Percentiles rank a stretch among this genome's conserved stretches.
Evolutionary conservation across 352 stramenopile species (phyloP).

Genomic region (Phytophthora cryptogea): DNA sequence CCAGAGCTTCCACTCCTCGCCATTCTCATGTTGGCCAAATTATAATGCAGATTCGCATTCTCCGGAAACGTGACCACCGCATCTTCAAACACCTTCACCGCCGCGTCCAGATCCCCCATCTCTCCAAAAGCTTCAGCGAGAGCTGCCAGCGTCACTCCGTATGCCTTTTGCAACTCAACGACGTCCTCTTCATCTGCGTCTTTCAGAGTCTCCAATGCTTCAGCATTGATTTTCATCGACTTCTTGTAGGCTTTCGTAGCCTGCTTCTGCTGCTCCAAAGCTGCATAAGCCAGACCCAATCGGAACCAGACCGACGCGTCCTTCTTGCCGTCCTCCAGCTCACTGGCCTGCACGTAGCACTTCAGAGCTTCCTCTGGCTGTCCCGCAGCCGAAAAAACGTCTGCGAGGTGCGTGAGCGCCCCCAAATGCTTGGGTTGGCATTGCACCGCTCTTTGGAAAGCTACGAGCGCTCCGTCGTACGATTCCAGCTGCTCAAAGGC

Average conservation of each 20-base stretch:
- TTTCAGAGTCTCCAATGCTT: constrained; percentile 21
- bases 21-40: constrained; percentile 72
- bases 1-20: constrained; percentile 36
- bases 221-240: constrained; percentile 34
- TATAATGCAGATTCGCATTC: constrained; percentile 69
- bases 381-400: constrained; percentile 43
- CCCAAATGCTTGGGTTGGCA: constrained; percentile 50
- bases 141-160: constrained; percentile 54
- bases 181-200: constrained; percentile 16
- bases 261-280: constrained; percentile 36
- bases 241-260: constrained; percentile 45
- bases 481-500: constrained; percentile 68
- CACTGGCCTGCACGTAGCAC: constrained; percentile 45
- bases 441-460: constrained; percentile 47
- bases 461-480: constrained; percentile 48
- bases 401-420: constrained; percentile 53
- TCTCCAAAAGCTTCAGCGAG: constrained; percentile 61
- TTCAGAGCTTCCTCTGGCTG: constrained; percentile 39
- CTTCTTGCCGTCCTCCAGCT: constrained; percentile 27
- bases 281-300: constrained; percentile 43
- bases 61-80: constrained; percentile 39
- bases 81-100: constrained; percentile 51
- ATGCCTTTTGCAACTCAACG: constrained; percentile 43
- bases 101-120: constrained; percentile 54
- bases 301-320: constrained; percentile 67